phyloP scores from a whole-genome alignment of 1,139 yeast genomes.

The Candida gigantensis region DNA sequence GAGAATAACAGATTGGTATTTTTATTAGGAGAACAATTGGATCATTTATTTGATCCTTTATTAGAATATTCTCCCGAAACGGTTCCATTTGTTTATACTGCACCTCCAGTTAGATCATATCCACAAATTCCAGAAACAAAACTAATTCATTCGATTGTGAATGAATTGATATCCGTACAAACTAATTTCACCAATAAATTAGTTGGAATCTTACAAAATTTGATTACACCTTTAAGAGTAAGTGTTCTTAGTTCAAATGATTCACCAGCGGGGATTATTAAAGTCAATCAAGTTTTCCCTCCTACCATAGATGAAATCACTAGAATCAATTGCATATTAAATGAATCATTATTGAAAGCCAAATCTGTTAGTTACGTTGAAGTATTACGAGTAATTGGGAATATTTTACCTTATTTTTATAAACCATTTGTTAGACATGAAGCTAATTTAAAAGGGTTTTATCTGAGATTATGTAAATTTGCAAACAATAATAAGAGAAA shows the following conservation, averaged over 20 bases:
- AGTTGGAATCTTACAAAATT: constrained; percentile 73
- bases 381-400: constrained; percentile 73
- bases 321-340: constrained; percentile 79
- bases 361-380: constrained; percentile 69
- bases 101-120: constrained; percentile 18
- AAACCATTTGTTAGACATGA: constrained; percentile 92
- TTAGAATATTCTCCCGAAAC: constrained; percentile 91
- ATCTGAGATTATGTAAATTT: constrained; percentile 46
- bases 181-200: constrained; percentile 71
- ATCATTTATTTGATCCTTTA: constrained; percentile 80
- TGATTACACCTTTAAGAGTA: constrained; percentile 76
- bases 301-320: constrained; percentile 95
- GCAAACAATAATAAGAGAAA: constrained; percentile 46
- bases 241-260: constrained; percentile 48
- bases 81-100: constrained; percentile 64
- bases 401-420: constrained; percentile 83
- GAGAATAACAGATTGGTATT: constrained; percentile 77
- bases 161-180: constrained; percentile 70
- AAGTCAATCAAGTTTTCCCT: constrained; percentile 78
- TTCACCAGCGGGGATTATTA: constrained; percentile 54
- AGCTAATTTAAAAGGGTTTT: constrained; percentile 56
- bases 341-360: constrained; percentile 73
- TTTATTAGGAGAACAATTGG: constrained; percentile 73
- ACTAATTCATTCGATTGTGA: constrained; percentile 49
- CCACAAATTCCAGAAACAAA: constrained; percentile 14